Conservation (phyloP, 495 filamentous ascomycete genomes). For the Penicillium subrubescens region DNA sequence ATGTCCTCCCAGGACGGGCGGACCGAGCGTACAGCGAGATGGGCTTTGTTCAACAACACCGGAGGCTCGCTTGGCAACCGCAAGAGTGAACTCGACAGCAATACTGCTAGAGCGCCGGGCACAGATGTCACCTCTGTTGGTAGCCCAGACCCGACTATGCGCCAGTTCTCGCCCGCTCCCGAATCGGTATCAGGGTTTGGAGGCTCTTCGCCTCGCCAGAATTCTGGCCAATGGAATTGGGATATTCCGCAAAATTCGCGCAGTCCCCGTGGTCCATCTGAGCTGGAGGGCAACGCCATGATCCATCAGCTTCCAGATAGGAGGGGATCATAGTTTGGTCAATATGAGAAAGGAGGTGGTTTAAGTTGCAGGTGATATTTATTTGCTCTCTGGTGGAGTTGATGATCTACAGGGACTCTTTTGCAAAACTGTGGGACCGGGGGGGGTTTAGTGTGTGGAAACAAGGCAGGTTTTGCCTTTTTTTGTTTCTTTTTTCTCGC, state of each 20-base stretch:
- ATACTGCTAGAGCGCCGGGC: conserved; percentile 4
- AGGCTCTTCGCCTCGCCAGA: conserved; percentile 2
- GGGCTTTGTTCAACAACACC: conserved; percentile 30
- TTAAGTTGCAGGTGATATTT: not conserved
- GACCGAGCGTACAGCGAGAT: conserved; percentile 34
- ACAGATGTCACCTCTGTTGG: conserved; percentile 14
- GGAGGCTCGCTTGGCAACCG: conserved; percentile 7
- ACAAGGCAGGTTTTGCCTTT: not conserved
- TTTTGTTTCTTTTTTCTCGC: not conserved
- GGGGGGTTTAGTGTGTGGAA: not conserved
- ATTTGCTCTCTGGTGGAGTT: not conserved
- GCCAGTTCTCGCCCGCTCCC: conserved; percentile 15
- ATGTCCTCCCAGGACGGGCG: conserved; percentile 37
- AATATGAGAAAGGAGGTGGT: not conserved
- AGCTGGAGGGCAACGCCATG: conserved; percentile 28
- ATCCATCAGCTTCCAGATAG: conserved; percentile 7
- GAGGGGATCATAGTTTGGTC: not conserved
- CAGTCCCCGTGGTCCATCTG: conserved; percentile 20
- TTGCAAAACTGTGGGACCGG: not conserved
- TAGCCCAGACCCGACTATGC: conserved; percentile 19
- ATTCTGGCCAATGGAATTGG: conserved; percentile 31
- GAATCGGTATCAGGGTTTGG: not conserved
- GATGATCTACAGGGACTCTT: not conserved
- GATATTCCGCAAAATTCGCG: conserved; percentile 19
- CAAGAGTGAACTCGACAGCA: conserved; percentile 23